These are phyloP conservation scores for Cryptococcus sp. DNA, from an alignment of 1,284 basidiomycete species.

Conservation along the genomic window DNA sequence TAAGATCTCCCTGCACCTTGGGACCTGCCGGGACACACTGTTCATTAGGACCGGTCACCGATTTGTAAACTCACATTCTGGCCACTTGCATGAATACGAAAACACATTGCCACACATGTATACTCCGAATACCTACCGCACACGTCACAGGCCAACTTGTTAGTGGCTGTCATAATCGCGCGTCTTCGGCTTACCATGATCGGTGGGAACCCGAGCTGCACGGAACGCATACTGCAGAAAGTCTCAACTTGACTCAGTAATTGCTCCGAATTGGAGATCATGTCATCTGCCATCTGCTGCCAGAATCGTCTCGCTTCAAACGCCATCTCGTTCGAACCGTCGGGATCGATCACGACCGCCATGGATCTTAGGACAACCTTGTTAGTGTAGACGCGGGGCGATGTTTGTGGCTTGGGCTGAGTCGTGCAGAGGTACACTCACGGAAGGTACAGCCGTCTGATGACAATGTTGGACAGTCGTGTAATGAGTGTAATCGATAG, in stretches of 20 bases:
- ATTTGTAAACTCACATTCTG: conserved; percentile 10
- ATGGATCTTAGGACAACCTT: conserved; percentile 4
- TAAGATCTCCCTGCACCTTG: conserved; percentile 1
- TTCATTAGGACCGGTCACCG: neutral
- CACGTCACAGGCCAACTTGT: neutral
- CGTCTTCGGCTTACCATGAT: conserved; percentile 14
- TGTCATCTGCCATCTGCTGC: conserved; percentile 13
- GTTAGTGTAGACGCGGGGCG: neutral
- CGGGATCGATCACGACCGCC: conserved; percentile 17
- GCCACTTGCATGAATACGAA: conserved; percentile 16
- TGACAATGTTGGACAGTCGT: conserved; percentile 16
- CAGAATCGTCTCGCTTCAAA: conserved; percentile 11
- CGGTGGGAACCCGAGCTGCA: conserved; percentile 14
- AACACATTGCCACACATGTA: conserved; percentile 18
- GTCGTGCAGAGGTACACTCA: conserved; percentile 1
- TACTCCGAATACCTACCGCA: conserved; percentile 12
- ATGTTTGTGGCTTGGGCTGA: no score
- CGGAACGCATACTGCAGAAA: conserved; percentile 17
- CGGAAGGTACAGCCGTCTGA: conserved; percentile 15
- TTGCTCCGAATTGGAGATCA: conserved; percentile 17
- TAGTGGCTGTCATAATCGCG: neutral
- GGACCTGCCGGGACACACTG: neutral
- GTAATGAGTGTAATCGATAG: conserved; percentile 19
- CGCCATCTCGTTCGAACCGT: conserved; percentile 4
- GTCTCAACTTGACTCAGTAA: conserved; percentile 15